Evolutionary conservation across 306 rosid species (phyloP), one percentile per base, ranked within the genome.

Genomic region (Vigna reflexopilosa): DNA sequence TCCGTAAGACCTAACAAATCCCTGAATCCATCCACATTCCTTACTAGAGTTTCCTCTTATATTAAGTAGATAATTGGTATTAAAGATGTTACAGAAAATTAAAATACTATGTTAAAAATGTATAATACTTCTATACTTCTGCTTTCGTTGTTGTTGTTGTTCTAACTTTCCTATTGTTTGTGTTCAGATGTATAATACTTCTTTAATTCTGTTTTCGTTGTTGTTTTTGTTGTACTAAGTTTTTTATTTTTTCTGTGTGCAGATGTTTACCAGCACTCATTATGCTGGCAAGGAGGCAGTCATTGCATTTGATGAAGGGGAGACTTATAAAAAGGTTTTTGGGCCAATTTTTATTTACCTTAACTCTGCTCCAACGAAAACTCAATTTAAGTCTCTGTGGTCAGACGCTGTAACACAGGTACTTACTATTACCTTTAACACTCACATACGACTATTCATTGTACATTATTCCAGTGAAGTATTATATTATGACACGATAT

Each of bases 261-360:
- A 95, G 99, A 95, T 92, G 98, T 88, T 95, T 81, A 84, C 82
- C 5, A 95, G 99, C 76, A 81, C 78, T 3, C 99, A 95, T 54
- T 93, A 95, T 45, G 91, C 83, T 45, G 97, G 98, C 11, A 78
- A 45, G 70, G 72, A 62, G 0, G 52, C 68, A 47, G 36, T 12
- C 8, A 85, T 92, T 75, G 1, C 3, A 17, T 91, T 91, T 59
- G 14, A 50, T 26, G 20, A 86, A 52, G 97, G 90, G n/a, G 96
- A 95, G 86, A 62, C 87, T 8, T 91, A 93, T 80, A 95, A 76
- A 66, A 95, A 91, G 83, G 98, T 91, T 70, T 95, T 83, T 14
- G 97, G 98, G 5, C 98, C 98, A 3, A 59, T 91, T 28, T 88
- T 85, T 56, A 42, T 84, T 19, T 88, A 95, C 80, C 87, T 95